phyloP scores from a whole-genome alignment of 164 flowering plant species.

The Stephania cephalantha region DNA sequence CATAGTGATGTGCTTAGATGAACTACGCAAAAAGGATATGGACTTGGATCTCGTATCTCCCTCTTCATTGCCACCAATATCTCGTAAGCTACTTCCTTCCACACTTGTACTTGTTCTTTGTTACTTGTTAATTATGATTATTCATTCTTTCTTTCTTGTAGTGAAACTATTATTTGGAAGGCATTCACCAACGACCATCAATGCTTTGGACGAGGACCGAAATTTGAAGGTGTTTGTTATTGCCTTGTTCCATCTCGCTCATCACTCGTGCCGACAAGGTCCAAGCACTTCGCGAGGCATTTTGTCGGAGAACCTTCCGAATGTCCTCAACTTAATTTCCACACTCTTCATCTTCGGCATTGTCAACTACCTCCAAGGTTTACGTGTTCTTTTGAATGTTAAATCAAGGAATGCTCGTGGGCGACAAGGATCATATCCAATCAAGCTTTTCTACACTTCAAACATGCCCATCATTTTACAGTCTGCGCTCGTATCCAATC shows the following conservation, averaged over 20 bases:
- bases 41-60: constrained; percentile 5
- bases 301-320: constrained; percentile 10
- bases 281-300: constrained; percentile 5
- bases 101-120: not conserved
- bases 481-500: constrained; percentile 12
- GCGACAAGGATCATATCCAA: constrained; percentile 8
- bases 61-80: constrained; percentile 8
- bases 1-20: constrained; percentile 5
- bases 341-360: constrained; percentile 6
- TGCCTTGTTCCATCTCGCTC: constrained; percentile 14
- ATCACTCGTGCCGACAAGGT: constrained; percentile 11
- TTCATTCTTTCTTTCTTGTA: not conserved
- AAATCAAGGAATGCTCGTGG: constrained; percentile 5
- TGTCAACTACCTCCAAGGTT: constrained; percentile 1
- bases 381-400: constrained; percentile 3
- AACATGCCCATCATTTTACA: constrained; percentile 16
- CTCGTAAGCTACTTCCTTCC: not conserved
- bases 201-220: constrained; percentile 10
- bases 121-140: not conserved
- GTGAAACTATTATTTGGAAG: constrained; percentile 19
- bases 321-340: constrained; percentile 11
- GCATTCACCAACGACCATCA: constrained; percentile 14
- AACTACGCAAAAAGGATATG: constrained; percentile 3
- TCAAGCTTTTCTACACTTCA: constrained; percentile 8
- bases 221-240: constrained; percentile 20